These are phyloP conservation scores for Naegleria gruberi DNA, from an alignment of 208 protist genomes.

Conservation along the genomic window DNA sequence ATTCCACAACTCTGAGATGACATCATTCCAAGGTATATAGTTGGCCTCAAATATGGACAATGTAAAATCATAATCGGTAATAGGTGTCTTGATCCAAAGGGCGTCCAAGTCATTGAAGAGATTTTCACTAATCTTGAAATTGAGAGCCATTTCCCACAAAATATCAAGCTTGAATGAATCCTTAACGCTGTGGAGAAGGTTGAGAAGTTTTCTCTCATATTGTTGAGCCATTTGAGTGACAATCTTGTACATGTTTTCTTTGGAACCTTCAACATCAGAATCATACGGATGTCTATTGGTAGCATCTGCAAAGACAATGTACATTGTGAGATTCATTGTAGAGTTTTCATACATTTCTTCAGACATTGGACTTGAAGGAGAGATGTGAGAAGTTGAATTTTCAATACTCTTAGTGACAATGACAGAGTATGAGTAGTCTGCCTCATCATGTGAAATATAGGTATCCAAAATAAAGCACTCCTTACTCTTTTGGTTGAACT, in stretches of 20 bases:
- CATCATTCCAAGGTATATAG: background rate
- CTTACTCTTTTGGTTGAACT: background rate
- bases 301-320: background rate
- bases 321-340: background rate
- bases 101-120: background rate
- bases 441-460: background rate
- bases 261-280: background rate
- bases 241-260: background rate
- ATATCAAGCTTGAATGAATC: background rate
- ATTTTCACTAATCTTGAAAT: slow-evolving; percentile 6
- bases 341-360: background rate
- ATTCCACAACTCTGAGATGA: background rate
- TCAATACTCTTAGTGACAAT: background rate
- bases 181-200: background rate
- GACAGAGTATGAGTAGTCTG: background rate
- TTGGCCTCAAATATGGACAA: background rate
- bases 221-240: background rate
- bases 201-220: background rate
- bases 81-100: background rate
- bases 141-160: slow-evolving; percentile 1
- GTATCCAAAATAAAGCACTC: background rate
- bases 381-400: background rate
- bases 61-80: background rate
- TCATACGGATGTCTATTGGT: background rate
- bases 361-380: background rate